These are phyloP conservation scores for Myrmaecium sp. DNA, from an alignment of 2,329 filamentous ascomycete species.

Conservation along the genomic window DNA sequence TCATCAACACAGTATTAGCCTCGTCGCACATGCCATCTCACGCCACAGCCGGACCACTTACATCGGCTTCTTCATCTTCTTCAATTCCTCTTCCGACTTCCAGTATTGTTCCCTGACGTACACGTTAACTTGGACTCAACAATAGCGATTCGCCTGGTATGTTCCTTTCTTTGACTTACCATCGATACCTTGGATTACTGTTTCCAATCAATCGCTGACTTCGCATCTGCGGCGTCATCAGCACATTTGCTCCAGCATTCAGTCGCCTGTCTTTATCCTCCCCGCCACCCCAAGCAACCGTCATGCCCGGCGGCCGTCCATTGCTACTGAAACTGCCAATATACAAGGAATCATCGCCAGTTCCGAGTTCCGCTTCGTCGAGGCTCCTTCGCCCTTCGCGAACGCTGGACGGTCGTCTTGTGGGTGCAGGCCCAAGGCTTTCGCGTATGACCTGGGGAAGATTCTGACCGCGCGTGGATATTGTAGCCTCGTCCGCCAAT, in stretches of 20 bases:
- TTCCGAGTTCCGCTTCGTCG: conserved; percentile 10
- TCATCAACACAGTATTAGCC: conserved; percentile 5
- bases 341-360: conserved; percentile 13
- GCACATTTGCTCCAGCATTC: conserved; percentile 24
- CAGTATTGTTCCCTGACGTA: conserved; percentile 53
- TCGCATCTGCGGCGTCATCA: conserved; percentile 49
- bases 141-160: not conserved
- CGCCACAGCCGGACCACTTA: conserved; percentile 18
- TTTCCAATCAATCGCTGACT: conserved; percentile 79
- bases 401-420: conserved; percentile 4
- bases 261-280: conserved; percentile 20
- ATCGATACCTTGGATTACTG: conserved; percentile 70
- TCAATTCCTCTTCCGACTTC: conserved; percentile 61
- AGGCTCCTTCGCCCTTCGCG: conserved; percentile 11
- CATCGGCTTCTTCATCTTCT: conserved; percentile 54
- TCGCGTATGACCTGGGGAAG: conserved; percentile 18
- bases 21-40: conserved; percentile 2
- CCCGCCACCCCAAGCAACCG: conserved; percentile 13
- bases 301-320: not conserved
- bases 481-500: conserved; percentile 19
- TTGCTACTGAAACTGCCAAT: not conserved
- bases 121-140: not conserved
- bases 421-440: not conserved
- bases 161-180: conserved; percentile 36
- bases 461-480: conserved; percentile 28